Evolutionary conservation across 139 green algal species (phyloP), one percentile per base, ranked within the genome.

Genomic region (Limnomonas spitsbergensis): DNA sequence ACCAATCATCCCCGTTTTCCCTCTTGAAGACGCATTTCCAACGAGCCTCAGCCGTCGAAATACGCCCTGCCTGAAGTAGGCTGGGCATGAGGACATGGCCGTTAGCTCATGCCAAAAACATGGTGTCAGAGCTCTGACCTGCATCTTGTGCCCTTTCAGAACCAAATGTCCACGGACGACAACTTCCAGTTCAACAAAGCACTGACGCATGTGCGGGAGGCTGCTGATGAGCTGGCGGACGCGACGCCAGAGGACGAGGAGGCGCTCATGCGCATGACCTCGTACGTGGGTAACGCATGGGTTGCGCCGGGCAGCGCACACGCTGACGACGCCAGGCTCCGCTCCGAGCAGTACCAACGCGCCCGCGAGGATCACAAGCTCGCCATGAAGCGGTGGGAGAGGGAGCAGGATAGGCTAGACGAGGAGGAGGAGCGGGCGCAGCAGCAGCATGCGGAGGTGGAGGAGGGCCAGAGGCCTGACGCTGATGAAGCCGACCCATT

Each of bases 131-230:
- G n/a, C n/a, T n/a, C n/a, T n/a, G n/a, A 35, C n/a, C 26, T 34
- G 24, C 61, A 38, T 20, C 24, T 71, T 71, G 26, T 20, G 24
- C 24, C 24, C 61, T 38, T 14, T 29, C 20, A 76, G 4, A 78
- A 75, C 32, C 52, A 76, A 39, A 79, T 87, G 53, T 80, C 70
- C 53, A 88, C 85, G 2, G 91, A 94, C 67, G 91, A 94, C 78
- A 91, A 81, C 40, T 94, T 94, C 66, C 56, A 80, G 2, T 94
- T 90, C 81, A 93, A 89, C 80, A 90, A 83, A 74, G 78, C 80
- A 1, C 42, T 87, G 24, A 47, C 26, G 0, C 53, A 71, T 29
- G 35, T 87, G 34, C 81, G 81, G 39, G 75, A 82, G 56, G 42
- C 35, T 7, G 70, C 81, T 24, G 78, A 70, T 7, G 54, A 72